Evolutionary conservation across 306 rosid species (phyloP).

Genomic region (Prunus padus): DNA sequence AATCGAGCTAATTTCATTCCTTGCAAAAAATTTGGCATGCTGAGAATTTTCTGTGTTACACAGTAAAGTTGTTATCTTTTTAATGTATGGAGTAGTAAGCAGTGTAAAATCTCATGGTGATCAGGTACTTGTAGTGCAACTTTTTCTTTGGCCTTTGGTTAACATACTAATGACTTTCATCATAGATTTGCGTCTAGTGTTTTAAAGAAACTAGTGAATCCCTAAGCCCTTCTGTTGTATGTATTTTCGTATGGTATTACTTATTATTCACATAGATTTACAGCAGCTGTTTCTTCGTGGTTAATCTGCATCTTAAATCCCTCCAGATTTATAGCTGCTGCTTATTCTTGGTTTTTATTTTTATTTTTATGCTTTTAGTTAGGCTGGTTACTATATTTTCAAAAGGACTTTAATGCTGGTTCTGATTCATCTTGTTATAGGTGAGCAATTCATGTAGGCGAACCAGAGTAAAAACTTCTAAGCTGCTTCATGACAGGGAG

Average conservation of each 20-base stretch:
- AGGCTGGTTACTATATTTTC: background rate
- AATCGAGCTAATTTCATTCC: background rate
- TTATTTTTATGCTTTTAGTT: background rate
- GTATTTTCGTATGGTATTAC: background rate
- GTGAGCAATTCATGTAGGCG: slow-evolving; percentile 27
- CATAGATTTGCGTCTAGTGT: background rate
- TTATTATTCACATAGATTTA: background rate
- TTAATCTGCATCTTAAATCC: too few species aligned
- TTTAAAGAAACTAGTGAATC: background rate
- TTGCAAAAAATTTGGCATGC: background rate
- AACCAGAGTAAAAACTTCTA: slow-evolving; percentile 39
- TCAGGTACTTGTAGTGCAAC: background rate
- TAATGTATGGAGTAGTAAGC: background rate
- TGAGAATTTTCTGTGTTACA: background rate
- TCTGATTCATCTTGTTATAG: slow-evolving; percentile 36
- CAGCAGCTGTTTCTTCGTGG: background rate
- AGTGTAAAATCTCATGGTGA: background rate
- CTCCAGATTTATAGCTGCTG: background rate
- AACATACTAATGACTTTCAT: background rate
- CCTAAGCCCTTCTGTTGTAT: background rate
- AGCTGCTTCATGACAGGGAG: slow-evolving; percentile 77
- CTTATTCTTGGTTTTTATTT: background rate
- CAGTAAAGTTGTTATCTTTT: background rate
- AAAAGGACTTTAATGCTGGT: background rate
- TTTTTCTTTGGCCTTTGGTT: background rate